phyloP scores from a whole-genome alignment of 2,329 filamentous ascomycete species.

The Monilinia laxa region DNA sequence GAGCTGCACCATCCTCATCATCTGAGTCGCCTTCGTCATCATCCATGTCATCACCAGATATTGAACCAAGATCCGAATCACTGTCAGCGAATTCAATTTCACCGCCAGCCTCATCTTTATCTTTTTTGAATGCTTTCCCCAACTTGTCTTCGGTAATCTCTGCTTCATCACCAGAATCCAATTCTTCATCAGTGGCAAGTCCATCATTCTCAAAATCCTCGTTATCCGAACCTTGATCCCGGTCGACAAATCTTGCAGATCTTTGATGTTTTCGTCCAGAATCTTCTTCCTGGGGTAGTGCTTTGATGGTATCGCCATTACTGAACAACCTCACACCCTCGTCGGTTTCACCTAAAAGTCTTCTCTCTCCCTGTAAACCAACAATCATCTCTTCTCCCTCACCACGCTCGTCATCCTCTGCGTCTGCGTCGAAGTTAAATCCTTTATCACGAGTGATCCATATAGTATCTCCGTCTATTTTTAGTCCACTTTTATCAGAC shows the following conservation, averaged over 20 bases:
- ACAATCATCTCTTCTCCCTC: constrained; percentile 94
- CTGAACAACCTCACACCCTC: constrained; percentile 84
- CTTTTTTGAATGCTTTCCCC: constrained; percentile 59
- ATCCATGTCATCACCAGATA: constrained; percentile 60
- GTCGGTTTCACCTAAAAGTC: constrained; percentile 77
- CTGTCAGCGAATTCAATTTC: constrained; percentile 92
- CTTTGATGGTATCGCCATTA: constrained; percentile 67
- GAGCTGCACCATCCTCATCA: constrained; percentile 56
- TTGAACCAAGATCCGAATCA: constrained; percentile 90
- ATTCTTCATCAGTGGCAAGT: constrained; percentile 36
- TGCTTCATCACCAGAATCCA: constrained; percentile 51
- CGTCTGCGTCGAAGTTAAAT: constrained; percentile 72
- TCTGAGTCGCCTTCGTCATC: constrained; percentile 49
- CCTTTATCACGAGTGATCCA: constrained; percentile 75
- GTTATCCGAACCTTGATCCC: constrained; percentile 58
- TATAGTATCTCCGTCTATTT: constrained; percentile 96
- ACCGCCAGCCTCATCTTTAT: constrained; percentile 57
- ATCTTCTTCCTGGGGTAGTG: constrained; percentile 58
- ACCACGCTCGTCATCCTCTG: constrained; percentile 69
- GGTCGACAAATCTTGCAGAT: constrained; percentile 56
- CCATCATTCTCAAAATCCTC: constrained; percentile 56
- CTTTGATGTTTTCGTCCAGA: constrained; percentile 60
- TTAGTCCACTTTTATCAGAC: constrained; percentile 93
- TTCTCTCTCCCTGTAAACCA: constrained; percentile 78
- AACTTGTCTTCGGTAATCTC: constrained; percentile 61